Conservation (phyloP, 306 rosid genomes). For the Acacia confusa region DNA sequence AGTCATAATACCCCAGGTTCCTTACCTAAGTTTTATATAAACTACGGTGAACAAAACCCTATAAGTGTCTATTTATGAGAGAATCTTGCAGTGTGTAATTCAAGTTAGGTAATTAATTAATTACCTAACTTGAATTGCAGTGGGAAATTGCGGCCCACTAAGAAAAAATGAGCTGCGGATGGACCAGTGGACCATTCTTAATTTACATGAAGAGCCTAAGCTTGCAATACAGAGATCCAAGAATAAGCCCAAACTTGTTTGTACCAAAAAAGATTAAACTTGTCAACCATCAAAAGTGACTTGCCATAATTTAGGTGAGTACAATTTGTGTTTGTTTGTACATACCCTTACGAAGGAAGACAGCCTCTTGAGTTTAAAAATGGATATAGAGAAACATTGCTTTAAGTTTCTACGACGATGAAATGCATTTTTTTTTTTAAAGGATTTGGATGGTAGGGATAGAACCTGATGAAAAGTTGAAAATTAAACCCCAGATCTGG, state of each 20-base stretch:
- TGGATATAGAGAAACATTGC: neutral
- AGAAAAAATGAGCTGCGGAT: neutral
- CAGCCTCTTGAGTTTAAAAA: neutral
- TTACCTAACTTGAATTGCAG: neutral
- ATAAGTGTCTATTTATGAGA: neutral
- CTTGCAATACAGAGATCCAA: neutral
- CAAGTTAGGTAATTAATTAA: neutral
- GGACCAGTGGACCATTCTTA: neutral
- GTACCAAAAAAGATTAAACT: too few relatives aligned
- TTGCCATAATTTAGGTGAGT: neutral
- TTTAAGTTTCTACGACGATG: neutral
- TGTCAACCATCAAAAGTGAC: neutral
- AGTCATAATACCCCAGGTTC: neutral
- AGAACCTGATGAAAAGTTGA: too few relatives aligned
- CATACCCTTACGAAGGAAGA: neutral
- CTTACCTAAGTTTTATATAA: neutral
- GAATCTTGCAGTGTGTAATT: neutral
- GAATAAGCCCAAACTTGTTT: neutral
- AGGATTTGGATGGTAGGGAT: too few relatives aligned
- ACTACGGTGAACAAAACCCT: neutral
- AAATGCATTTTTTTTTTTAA: neutral
- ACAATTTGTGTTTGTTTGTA: neutral
- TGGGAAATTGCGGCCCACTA: neutral
- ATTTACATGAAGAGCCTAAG: neutral
- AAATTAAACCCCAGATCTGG: too few relatives aligned